Base-by-base conservation (phyloP, 2,329 filamentous ascomycete genomes). In the Chrysoporthe puriensis region DNA sequence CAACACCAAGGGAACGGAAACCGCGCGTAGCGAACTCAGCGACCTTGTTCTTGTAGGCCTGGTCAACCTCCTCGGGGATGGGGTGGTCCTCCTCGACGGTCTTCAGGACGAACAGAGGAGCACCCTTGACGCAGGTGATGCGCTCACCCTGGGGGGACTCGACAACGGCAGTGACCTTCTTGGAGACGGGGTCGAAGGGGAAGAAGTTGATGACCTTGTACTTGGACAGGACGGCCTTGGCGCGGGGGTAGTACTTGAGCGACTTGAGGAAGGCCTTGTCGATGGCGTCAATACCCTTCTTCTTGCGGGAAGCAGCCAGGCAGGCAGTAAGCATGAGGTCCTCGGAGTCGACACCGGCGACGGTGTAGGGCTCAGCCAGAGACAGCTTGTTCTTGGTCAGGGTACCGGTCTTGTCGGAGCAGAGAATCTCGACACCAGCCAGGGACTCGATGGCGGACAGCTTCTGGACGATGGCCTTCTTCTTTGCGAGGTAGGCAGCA, bases 351-450 rank as follows among this genome's bases (percentile, higher is more conserved):
- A 96, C 91, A 76, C 93, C 93, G 70, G 87, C 84, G 70, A 96
- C 91, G 50, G 90, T 92, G 84, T 90, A 97, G 67, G 93, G 93
- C 78, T 96, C 93, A 63, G 91, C 86, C 59, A 97, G 86, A 71
- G 93, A 95, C 32, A 97, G 88, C 85, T 96, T 96, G 86, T 97
- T 97, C 86, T 95, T 96, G 77, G 93, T 97, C 77, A 97, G 82
- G 68, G 93, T 97, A 83, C 93, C 93, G 42, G 93, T 96, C 88
- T 96, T 96, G 87, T 96, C 93, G 64, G 93, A 95, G 86, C 93
- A 96, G 67, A 97, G 91, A 79, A 97, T 96, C 82, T 97, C 91
- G 71, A 96, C 94, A 84, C 93, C 93, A 77, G 93, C 93, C 72
- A 97, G 86, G 36, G 93, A 96, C 84, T 97, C 93, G 71, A 97